Evolutionary conservation across 805 yeast species (phyloP).

Genomic region (Pichia nanzhaoensis): DNA sequence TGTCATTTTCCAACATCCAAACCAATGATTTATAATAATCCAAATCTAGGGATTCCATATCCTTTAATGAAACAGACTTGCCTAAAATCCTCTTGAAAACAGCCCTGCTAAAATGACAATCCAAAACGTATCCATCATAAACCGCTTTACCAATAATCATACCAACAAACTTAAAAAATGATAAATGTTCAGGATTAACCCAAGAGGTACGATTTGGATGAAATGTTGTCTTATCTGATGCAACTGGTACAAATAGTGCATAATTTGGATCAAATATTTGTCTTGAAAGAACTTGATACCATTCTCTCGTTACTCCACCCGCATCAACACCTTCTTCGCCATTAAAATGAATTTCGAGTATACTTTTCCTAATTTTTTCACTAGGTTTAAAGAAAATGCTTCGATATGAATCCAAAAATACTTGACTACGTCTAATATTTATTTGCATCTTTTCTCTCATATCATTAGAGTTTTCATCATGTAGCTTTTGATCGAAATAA

Average conservation of each 20-base stretch:
- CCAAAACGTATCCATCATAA: conserved; percentile 75
- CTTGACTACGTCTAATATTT: conserved; percentile 78
- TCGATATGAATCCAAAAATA: conserved; percentile 84
- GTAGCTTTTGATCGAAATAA: conserved; percentile 73
- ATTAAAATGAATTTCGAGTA: conserved; percentile 73
- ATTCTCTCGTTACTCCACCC: conserved; percentile 95
- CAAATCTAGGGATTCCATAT: conserved; percentile 88
- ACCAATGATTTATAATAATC: conserved; percentile 86
- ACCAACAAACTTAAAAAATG: conserved; percentile 92
- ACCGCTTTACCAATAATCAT: conserved; percentile 92
- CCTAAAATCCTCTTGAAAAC: conserved; percentile 86
- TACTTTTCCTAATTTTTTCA: conserved; percentile 65
- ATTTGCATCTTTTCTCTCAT: conserved; percentile 46
- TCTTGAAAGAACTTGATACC: conserved; percentile 91
- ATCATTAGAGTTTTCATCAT: conserved; percentile 36
- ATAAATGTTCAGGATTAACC: conserved; percentile 87
- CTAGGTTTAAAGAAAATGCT: conserved; percentile 71
- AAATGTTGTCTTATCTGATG: conserved; percentile 87
- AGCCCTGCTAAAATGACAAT: conserved; percentile 92
- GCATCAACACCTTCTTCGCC: conserved; percentile 98
- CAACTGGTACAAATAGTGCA: conserved; percentile 85
- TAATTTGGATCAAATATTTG: conserved; percentile 96
- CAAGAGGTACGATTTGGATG: conserved; percentile 92
- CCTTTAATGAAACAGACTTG: conserved; percentile 75
- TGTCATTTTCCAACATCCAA: conserved; percentile 97